Conservation (phyloP, 306 rosid genomes). For the Geum urbanum region DNA sequence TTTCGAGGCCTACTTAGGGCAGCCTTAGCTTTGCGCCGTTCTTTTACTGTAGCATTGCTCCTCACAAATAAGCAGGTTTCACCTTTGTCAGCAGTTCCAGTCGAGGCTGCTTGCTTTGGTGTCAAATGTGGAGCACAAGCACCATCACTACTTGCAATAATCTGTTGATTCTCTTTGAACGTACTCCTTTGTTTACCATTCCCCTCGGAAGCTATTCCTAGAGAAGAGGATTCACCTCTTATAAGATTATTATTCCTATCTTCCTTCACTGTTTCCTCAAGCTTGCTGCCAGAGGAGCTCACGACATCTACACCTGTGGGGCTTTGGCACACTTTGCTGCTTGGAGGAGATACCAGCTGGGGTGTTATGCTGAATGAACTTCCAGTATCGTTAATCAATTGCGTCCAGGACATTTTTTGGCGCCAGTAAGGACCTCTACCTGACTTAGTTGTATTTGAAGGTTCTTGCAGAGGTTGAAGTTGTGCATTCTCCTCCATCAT, state of each 20-base stretch:
- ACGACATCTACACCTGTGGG: conserved; percentile 13
- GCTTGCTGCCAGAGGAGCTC: conserved; percentile 28
- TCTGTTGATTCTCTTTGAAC: conserved; percentile 26
- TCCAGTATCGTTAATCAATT: conserved; percentile 40
- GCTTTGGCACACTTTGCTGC: conserved; percentile 27
- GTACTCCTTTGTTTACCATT: background rate
- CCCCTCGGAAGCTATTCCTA: conserved; percentile 1
- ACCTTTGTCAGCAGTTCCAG: conserved; percentile 34
- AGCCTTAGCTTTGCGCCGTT: conserved; percentile 71
- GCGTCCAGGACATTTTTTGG: conserved; percentile 77
- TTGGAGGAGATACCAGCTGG: conserved; percentile 36
- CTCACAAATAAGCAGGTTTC: conserved; percentile 77
- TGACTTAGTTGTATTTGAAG: conserved; percentile 25
- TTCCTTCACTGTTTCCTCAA: conserved; percentile 19
- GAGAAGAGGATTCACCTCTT: conserved; percentile 20
- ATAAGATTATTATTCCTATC: conserved; percentile 19
- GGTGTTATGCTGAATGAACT: conserved; percentile 60
- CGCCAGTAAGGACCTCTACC: conserved; percentile 75
- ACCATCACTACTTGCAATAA: conserved; percentile 21
- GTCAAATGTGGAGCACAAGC: conserved; percentile 24
- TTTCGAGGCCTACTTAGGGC: conserved; percentile 63
- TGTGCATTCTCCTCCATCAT: conserved; percentile 18
- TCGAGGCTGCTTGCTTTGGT: conserved; percentile 26
- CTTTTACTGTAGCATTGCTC: conserved; percentile 59
- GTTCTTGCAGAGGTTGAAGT: conserved; percentile 32